Conservation (phyloP, 495 filamentous ascomycete species). For the Pseudomonodictys pantanalensis region DNA sequence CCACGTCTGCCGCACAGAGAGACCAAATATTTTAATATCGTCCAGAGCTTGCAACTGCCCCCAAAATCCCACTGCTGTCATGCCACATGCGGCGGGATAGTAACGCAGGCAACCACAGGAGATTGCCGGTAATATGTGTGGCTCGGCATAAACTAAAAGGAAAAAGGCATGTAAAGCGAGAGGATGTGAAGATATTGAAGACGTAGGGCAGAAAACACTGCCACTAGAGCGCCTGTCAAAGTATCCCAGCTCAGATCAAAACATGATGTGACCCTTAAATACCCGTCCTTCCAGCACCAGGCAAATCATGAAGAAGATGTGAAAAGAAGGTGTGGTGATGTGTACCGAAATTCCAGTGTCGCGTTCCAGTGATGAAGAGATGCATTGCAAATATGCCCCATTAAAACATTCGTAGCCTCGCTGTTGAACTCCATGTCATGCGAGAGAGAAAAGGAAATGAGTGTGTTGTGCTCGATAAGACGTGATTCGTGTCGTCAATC, state of each 20-base stretch:
- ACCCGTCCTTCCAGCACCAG: conserved; percentile 14
- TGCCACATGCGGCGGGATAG: too few relatives aligned
- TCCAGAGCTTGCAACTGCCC: too few relatives aligned
- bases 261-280: background rate
- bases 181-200: background rate
- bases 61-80: too few relatives aligned
- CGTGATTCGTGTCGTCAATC: conserved; percentile 32
- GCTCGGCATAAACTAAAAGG: background rate
- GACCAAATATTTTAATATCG: too few relatives aligned
- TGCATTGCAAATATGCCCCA: conserved; percentile 31
- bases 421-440: conserved; percentile 27
- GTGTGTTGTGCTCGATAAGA: conserved; percentile 14
- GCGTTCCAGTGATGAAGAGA: conserved; percentile 9
- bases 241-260: conserved; percentile 10
- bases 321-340: background rate
- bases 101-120: too few relatives aligned
- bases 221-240: conserved; percentile 9
- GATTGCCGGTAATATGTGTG: too few relatives aligned
- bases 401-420: conserved; percentile 32
- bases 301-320: background rate
- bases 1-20: too few relatives aligned
- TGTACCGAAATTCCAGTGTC: conserved; percentile 2
- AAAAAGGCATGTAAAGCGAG: background rate
- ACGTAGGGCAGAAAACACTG: background rate
- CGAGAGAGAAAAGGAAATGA: conserved; percentile 15